Evolutionary conservation across 495 filamentous ascomycete species (phyloP), one percentile per base, ranked within the genome.

Genomic region (Penicillium paxilli): DNA sequence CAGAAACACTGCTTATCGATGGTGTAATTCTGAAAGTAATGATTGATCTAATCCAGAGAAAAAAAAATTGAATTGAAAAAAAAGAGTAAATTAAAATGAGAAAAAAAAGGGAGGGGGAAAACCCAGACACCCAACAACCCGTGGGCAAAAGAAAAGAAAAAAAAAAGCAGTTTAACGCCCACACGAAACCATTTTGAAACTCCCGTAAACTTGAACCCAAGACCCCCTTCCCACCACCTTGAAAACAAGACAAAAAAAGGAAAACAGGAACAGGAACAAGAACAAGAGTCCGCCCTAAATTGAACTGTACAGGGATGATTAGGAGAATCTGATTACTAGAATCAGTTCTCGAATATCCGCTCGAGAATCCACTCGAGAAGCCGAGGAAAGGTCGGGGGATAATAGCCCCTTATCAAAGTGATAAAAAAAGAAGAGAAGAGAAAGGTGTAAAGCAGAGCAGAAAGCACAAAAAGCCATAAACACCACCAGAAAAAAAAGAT

Each of bases 271-370:
- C n/a, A n/a, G n/a, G n/a, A n/a, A n/a, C n/a, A n/a, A n/a, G n/a
- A n/a, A n/a, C n/a, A n/a, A n/a, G n/a, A 51, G 16, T 35, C 55
- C 49, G 28, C 58, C 44, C 30, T 48, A 57, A 51, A 48, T n/a
- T n/a, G 40, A 47, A 64, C 60, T 67, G 58, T 67, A 64, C 64
- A 67, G 33, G 40, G 26, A 52, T 51, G 32, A 63, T 62, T 59
- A 58, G 41, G 45, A 62, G n/a, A 19, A n/a, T 38, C 16, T 16
- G n/a, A 38, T 16, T n/a, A n/a, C n/a, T n/a, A n/a, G n/a, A n/a
- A n/a, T n/a, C n/a, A n/a, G n/a, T n/a, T n/a, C n/a, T n/a, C n/a
- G n/a, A n/a, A n/a, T n/a, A 28, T 28, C 26, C 26, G 26, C 26
- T 47, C 57, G 47, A 55, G 54, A 56, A 41, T 55, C 46, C 55